Evolutionary conservation across 352 stramenopile genomes (phyloP).

Genomic region (Phytopythium vexans): DNA sequence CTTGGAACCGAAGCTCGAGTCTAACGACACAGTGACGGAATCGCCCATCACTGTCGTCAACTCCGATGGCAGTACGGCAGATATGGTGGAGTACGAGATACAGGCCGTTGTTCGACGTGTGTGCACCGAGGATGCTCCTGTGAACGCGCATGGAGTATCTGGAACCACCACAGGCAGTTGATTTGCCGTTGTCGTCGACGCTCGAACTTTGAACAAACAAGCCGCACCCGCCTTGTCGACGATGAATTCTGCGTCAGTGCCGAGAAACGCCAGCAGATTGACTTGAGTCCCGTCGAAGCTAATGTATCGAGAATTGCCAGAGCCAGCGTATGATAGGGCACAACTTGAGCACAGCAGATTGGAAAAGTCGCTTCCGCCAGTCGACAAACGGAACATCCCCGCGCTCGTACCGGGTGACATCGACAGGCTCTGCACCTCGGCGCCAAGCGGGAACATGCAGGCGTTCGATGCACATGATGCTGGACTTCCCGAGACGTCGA

Average conservation of each 20-base stretch:
- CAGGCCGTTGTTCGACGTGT: constrained; percentile 48
- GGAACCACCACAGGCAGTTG: constrained; percentile 36
- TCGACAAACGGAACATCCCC: constrained; percentile 74
- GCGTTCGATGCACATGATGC: constrained; percentile 25
- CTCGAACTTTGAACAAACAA: constrained; percentile 58
- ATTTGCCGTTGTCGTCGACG: constrained; percentile 22
- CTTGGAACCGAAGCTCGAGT: constrained; percentile 37
- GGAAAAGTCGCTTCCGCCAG: constrained; percentile 36
- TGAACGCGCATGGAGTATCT: constrained; percentile 27
- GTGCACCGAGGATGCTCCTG: constrained; percentile 48
- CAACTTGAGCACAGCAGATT: constrained; percentile 32
- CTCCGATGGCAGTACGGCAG: constrained; percentile 18
- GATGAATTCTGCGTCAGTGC: constrained; percentile 70
- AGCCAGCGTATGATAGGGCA: constrained; percentile 30
- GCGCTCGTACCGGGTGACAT: constrained; percentile 50
- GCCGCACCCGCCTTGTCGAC: constrained; percentile 37
- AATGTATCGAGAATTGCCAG: constrained; percentile 39
- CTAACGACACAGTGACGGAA: constrained; percentile 54
- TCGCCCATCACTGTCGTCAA: constrained; percentile 51
- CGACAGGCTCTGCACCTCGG: constrained; percentile 89
- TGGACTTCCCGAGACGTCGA: constrained; percentile 16
- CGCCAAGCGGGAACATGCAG: constrained; percentile 90
- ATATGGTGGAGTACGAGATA: constrained; percentile 29
- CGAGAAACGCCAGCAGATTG: constrained; percentile 68
- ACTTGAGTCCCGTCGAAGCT: constrained; percentile 49